These are phyloP conservation scores for Dipodascus geniculatus DNA, from an alignment of 805 yeast species.

Conservation along the genomic window DNA sequence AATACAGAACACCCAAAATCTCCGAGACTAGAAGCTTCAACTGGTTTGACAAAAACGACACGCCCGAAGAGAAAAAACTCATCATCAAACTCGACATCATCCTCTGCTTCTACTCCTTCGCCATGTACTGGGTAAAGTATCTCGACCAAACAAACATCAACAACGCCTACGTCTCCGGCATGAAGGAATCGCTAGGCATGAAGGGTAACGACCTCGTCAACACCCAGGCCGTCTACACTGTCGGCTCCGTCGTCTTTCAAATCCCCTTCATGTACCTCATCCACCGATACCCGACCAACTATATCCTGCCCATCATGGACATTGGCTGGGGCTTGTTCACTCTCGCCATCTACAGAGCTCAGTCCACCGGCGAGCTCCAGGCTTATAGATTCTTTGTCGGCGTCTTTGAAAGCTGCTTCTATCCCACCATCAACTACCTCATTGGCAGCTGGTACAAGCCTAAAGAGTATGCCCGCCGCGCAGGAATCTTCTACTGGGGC, in stretches of 20 bases:
- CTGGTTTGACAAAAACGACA: conserved; percentile 42
- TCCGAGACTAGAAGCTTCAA: conserved; percentile 30
- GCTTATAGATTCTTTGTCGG: conserved; percentile 59
- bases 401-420: conserved; percentile 55
- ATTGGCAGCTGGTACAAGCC: conserved; percentile 47
- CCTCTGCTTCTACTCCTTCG: conserved; percentile 42
- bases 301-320: conserved; percentile 43
- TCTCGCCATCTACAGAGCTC: conserved; percentile 39
- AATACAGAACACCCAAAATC: conserved; percentile 33
- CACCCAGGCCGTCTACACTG: conserved; percentile 44
- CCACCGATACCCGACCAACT: conserved; percentile 43
- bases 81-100: conserved; percentile 44
- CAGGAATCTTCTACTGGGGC: conserved; percentile 50
- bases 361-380: conserved; percentile 39
- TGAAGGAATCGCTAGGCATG: conserved; percentile 45
- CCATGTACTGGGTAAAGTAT: conserved; percentile 59
- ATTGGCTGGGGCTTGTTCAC: conserved; percentile 60
- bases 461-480: conserved; percentile 47
- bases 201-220: conserved; percentile 49
- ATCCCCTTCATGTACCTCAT: conserved; percentile 49
- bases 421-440: conserved; percentile 34
- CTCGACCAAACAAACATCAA: conserved; percentile 48
- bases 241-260: conserved; percentile 51
- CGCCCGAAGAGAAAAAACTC: conserved; percentile 37
- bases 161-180: conserved; percentile 57